Evolutionary conservation across 495 filamentous ascomycete species (phyloP).

Genomic region (Penicillium subrubescens): DNA sequence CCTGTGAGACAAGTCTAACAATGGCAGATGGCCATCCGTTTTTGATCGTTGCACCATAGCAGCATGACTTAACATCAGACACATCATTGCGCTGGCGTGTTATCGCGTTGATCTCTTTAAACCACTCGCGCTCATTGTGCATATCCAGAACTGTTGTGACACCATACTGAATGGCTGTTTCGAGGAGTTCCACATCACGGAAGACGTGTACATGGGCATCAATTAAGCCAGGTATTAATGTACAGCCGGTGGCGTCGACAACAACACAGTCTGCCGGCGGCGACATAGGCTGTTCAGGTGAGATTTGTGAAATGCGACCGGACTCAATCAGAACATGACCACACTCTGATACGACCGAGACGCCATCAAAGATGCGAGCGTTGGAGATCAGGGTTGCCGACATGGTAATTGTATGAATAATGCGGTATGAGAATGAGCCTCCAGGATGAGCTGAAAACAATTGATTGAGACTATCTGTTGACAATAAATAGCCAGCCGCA

Average conservation of each 20-base stretch:
- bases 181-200: conserved; percentile 11
- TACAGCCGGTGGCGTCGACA: conserved; percentile 12
- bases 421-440: neutral
- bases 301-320: conserved; percentile 10
- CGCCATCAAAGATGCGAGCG: conserved; percentile 15
- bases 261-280: neutral
- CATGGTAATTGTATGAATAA: neutral
- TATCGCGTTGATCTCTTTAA: conserved; percentile 11
- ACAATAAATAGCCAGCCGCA: neutral
- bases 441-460: neutral
- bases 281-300: conserved; percentile 3
- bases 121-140: conserved; percentile 18
- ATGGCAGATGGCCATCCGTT: conserved; percentile 18
- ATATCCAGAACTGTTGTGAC: conserved; percentile 15
- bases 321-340: conserved; percentile 14
- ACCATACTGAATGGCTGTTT: conserved; percentile 11
- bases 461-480: neutral
- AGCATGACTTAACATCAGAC: conserved; percentile 15
- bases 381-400: conserved; percentile 9
- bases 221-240: conserved; percentile 15
- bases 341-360: conserved; percentile 10
- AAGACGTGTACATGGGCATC: conserved; percentile 18
- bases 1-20: conserved; percentile 12
- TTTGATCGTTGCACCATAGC: conserved; percentile 14
- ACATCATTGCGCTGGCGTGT: conserved; percentile 12